Evolutionary conservation across 208 protist genomes (phyloP), one percentile per base, ranked within the genome.

Genomic region (Wallacemonas collosoma): DNA sequence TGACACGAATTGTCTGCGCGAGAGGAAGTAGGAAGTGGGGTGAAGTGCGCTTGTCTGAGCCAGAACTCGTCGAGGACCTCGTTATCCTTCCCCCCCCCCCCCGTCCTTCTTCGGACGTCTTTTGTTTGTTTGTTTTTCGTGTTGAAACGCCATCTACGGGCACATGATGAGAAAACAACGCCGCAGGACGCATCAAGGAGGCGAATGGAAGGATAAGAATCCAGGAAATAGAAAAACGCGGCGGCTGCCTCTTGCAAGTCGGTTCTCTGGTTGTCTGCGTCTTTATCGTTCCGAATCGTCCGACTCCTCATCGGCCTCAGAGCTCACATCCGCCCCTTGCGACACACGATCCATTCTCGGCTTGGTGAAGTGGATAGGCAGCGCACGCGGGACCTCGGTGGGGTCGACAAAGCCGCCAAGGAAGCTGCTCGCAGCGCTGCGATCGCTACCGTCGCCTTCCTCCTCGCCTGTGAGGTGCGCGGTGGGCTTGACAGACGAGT

Each of bases 331-430:
- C 4, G 60, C 43, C 9, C 8, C 40, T 36, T 15, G 11, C 14
- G 60, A 65, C 14, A 26, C 60, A 8, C 60, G 60, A 48, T 65
- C 60, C 60, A 65, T 65, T 3, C 45, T 51, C 41, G 71, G 71
- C 44, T 62, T 67, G 4, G 50, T 76, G 54, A 81, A 75, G 44
- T 61, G 57, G 54, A 81, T 75, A 4, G 76, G 76, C 39, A 60
- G 47, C 41, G 73, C 60, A 15, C 56, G 68, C 3, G 62, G 38
- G 51, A 60, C 38, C 38, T 70, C 62, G 0, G 72, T 57, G 1
- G 63, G 14, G 3, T 66, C 71, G 5, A 64, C 43, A 14, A 40
- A 60, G 2, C 8, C 56, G 40, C 44, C 60, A 6, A 65, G 43
- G 17, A 65, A 65, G 40, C 60, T 65, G 60, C 60, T 65, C 11